Evolutionary conservation across 768 basidiomycete species (phyloP), one percentile per base, ranked within the genome.

Genomic region (Xerocomus brunneocitrinus): DNA sequence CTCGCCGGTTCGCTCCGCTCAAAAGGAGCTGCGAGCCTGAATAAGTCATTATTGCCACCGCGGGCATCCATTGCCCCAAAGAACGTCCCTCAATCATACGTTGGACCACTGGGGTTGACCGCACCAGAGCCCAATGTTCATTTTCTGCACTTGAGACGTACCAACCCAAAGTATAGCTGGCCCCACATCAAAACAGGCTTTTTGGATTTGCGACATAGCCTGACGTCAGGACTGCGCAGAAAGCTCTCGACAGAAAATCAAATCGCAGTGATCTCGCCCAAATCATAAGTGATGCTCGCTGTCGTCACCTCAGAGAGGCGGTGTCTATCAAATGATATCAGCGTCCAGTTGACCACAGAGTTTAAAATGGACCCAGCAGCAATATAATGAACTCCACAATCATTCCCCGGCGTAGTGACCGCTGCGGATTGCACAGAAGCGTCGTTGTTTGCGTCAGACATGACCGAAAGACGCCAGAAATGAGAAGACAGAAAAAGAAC

Each of bases 181-280:
- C 32, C 16, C 13, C 13, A 28, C 14, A 14, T 12, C 16, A 28
- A 16, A 43, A 8, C 14, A 43, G 30, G 16, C 44, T 47, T 30
- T 49, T 19, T 40, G n/a, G 8, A 28, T 22, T 43, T 42, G 30
- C 19, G 32, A 53, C 47, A 58, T 50, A 22, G 49, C 47, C 48
- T 65, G 65, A 65, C 64, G 64, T 65, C 64, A 67, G 53, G n/a
- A 28, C 59, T 59, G 60, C 56, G 62, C 36, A 38, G 54, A 64
- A 54, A 53, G 54, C 59, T 39, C 55, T 53, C 19, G 47, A 53
- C 51, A 47, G 48, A 58, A 53, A 54, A 58, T 34, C 19, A 53
- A 54, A 58, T 34, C 19, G 36, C 42, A 38, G 53, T 13, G 47
- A 54, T 57, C 38, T 39, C 28, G 47, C 49, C 49, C n/a, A 50